Conservation (phyloP, 108 stramenopile species). For the Pseudonitzschia pungens region DNA sequence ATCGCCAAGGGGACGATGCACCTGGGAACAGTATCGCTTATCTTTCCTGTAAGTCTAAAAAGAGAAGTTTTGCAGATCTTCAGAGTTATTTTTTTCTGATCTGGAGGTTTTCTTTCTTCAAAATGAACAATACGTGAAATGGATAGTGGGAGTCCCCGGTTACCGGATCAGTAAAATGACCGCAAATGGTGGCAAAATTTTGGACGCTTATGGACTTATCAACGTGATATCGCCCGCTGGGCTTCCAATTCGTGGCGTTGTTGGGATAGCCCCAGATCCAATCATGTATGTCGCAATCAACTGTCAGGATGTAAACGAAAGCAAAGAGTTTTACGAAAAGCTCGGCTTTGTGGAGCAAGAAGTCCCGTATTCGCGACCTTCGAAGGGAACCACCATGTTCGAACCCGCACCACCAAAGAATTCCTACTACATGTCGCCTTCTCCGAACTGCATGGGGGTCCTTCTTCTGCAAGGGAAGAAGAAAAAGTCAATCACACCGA, state of each 20-base stretch:
- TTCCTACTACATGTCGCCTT: slow-evolving; percentile 74
- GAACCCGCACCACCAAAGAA: slow-evolving; percentile 78
- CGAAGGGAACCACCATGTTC: slow-evolving; percentile 73
- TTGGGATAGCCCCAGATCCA: slow-evolving; percentile 79
- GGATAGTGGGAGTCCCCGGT: slow-evolving; percentile 67
- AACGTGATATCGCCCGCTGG: slow-evolving; percentile 80
- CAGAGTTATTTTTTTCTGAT: not conserved
- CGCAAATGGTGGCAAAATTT: slow-evolving; percentile 68
- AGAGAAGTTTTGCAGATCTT: not conserved
- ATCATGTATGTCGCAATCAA: slow-evolving; percentile 87
- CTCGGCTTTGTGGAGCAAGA: slow-evolving; percentile 76
- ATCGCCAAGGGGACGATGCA: slow-evolving; percentile 53
- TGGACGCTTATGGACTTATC: slow-evolving; percentile 82
- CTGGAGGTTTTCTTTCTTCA: not conserved
- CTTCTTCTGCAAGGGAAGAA: slow-evolving; percentile 61
- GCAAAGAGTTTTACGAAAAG: slow-evolving; percentile 67
- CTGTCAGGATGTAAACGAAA: slow-evolving; percentile 61
- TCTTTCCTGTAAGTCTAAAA: slow-evolving; percentile 41
- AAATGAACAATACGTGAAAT: not conserved
- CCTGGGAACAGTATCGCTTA: slow-evolving; percentile 82
- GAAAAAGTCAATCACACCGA: slow-evolving; percentile 40
- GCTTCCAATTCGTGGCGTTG: slow-evolving; percentile 77
- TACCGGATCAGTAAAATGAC: slow-evolving; percentile 86
- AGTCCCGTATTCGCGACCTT: slow-evolving; percentile 76
- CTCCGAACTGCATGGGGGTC: slow-evolving; percentile 80